A percentile compares a stretch with the other conserved stretches of the same genome.
Conservation (phyloP, 768 basidiomycete species). For the Tylopilus sp. region DNA sequence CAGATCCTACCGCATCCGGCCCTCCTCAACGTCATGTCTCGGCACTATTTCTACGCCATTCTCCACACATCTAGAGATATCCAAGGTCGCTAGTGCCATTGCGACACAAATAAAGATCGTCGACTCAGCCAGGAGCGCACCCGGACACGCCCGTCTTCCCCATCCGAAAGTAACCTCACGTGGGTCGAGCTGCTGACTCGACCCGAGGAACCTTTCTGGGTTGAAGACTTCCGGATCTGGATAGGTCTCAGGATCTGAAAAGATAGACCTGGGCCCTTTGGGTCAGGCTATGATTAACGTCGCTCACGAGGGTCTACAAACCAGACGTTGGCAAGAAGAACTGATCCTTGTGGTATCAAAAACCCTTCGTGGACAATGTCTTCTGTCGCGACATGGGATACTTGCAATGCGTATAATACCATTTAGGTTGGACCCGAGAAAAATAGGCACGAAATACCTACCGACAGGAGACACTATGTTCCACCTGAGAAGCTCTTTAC, state of each 20-base stretch:
- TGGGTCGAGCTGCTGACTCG: conserved; percentile 2
- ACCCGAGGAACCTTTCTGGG: conserved; percentile 9
- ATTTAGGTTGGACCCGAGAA: not conserved
- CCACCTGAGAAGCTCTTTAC: conserved; percentile 14
- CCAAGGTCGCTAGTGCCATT: conserved; percentile 4
- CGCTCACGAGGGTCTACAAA: not conserved
- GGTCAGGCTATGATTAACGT: not conserved
- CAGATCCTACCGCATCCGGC: not conserved
- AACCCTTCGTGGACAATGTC: conserved; percentile 20
- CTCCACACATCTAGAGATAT: conserved; percentile 5
- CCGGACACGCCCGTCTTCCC: conserved; percentile 7
- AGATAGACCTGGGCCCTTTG: not conserved
- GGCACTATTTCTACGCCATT: not conserved
- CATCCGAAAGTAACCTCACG: conserved; percentile 11
- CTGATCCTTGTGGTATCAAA: conserved; percentile 18
- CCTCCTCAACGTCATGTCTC: not conserved
- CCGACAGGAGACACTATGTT: not conserved
- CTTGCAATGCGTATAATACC: not conserved
- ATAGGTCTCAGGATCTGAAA: conserved; percentile 2
- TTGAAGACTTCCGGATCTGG: not conserved
- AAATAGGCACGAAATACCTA: not conserved
- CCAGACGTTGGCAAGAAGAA: conserved; percentile 8
- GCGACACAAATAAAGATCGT: conserved; percentile 8
- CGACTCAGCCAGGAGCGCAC: conserved; percentile 2
- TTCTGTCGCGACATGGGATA: conserved; percentile 5